Conservation (phyloP, 352 stramenopile species). For the Thraustochytrium sp. region DNA sequence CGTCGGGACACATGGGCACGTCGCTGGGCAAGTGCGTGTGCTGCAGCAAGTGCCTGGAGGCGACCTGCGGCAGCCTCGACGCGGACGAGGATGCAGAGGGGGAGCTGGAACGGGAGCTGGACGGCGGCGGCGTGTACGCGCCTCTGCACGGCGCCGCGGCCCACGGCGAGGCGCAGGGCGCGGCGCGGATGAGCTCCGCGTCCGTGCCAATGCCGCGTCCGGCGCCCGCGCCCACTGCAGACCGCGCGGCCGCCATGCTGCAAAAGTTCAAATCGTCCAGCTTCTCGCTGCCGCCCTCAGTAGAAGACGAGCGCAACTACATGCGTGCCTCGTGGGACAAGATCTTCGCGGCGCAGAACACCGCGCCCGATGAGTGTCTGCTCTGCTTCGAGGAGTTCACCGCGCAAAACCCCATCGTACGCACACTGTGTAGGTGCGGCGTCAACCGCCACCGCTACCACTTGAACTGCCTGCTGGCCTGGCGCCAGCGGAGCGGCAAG, state of each 20-base stretch:
- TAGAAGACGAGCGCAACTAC: background rate
- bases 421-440: slow-evolving; percentile 73
- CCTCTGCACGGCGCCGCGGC: too few relatives aligned
- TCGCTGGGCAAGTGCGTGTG: too few relatives aligned
- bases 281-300: slow-evolving; percentile 50
- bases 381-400: slow-evolving; percentile 72
- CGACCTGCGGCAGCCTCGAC: too few relatives aligned
- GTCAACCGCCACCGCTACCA: slow-evolving; percentile 82
- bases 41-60: too few relatives aligned
- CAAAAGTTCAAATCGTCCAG: slow-evolving; percentile 51
- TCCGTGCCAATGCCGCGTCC: background rate
- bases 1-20: too few relatives aligned
- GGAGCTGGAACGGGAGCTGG: too few relatives aligned
- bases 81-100: too few relatives aligned
- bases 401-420: slow-evolving; percentile 67
- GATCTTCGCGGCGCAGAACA: slow-evolving; percentile 57
- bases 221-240: background rate
- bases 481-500: slow-evolving; percentile 63
- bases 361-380: slow-evolving; percentile 72
- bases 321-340: slow-evolving; percentile 9
- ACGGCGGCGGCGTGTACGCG: too few relatives aligned
- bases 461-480: slow-evolving; percentile 74
- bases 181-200: too few relatives aligned
- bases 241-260: background rate
- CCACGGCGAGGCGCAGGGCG: too few relatives aligned